Evolutionary conservation across 2,329 filamentous ascomycete species (phyloP), one percentile per base, ranked within the genome.

Genomic region (Colletotrichum spaethianum): DNA sequence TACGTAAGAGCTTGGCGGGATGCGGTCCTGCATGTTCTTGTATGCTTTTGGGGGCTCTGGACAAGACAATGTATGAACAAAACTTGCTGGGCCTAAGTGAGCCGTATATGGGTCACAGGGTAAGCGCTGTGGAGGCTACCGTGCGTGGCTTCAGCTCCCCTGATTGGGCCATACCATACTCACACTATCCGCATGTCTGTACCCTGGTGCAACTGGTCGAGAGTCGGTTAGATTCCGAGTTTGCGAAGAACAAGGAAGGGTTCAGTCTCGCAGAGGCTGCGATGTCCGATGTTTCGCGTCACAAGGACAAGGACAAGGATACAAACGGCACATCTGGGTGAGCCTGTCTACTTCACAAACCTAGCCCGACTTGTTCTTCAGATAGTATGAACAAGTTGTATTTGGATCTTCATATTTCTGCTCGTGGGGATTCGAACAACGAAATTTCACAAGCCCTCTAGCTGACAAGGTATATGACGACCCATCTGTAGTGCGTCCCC

Each of bases 151-250:
- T 56, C 42, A 12, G 1, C 36, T 14, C 48, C 5, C 26, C 40
- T 53, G 4, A 3, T 48, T 26, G 23, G n/a, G 3, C 0, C 44
- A 4, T 12, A 20, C 23, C 0, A 5, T 12, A 1, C 5, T 1
- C 9, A 26, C 11, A 0, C 11, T 0, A 26, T 7, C 0, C 6
- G 1, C 5, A 6, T 26, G 9, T 0, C 1, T 4, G 8, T 2
- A 14, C n/a, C 46, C 48, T 50, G 6, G 16, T 6, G 23, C 5
- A 0, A 18, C 2, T 31, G 14, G 16, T 52, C 2, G 1, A 52
- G 3, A 2, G 3, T 18, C 48, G 26, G 16, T 20, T 52, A 7
- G 3, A 28, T 18, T 52, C 16, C 48, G 16, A 52, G 14, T 52
- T 18, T 8, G 14, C 1, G 26, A 52, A 31, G 26, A 31, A 28